Evolutionary conservation across 176 grass and related monocot genomes (phyloP), one percentile per base, ranked within the genome.

Genomic region (Carex parvula): DNA sequence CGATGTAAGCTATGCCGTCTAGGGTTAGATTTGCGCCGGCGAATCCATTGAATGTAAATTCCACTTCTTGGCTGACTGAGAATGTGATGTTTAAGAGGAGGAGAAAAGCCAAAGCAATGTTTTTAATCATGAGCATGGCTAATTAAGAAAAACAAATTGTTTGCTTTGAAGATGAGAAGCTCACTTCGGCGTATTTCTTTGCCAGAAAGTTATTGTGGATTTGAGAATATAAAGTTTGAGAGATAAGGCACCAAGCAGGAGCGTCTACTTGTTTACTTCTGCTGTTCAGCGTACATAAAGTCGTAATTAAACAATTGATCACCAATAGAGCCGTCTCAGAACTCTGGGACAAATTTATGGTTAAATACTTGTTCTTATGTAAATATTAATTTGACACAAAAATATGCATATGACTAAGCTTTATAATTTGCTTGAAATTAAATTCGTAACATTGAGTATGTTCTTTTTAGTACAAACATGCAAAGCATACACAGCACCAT

Each of bases 21-120:
- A 87, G 42, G 65, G 59, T 63, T 12, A 90, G 66, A 79, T 85
- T 87, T 35, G 75, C 20, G 46, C 75, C 29, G 29, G 67, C 46
- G 74, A 90, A 87, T 35, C 89, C 89, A 74, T 87, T 87, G 85
- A 77, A 90, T 21, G 82, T 74, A 22, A 90, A 90, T 61, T 10
- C 58, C 82, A 14, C 4, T 53, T 74, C 5, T 89, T 64, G 29
- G 58, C 78, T 63, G 21, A 41, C 14, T 32, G 55, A 72, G 55
- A 32, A 44, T 32, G 4, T 33, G 1, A 59, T 16, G 4, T 69
- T 81, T 20, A 85, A 22, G 15, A 88, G 54, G 4, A 85, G 29
- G 33, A 88, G 22, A 68, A 73, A 61, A 59, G 84, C 30, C n/a
- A 50, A 13, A n/a, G 54, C 5, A 12, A 53, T 8, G 68, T 15